Conservation (phyloP, 805 yeast genomes). For the Pichia nanzhaoensis region DNA sequence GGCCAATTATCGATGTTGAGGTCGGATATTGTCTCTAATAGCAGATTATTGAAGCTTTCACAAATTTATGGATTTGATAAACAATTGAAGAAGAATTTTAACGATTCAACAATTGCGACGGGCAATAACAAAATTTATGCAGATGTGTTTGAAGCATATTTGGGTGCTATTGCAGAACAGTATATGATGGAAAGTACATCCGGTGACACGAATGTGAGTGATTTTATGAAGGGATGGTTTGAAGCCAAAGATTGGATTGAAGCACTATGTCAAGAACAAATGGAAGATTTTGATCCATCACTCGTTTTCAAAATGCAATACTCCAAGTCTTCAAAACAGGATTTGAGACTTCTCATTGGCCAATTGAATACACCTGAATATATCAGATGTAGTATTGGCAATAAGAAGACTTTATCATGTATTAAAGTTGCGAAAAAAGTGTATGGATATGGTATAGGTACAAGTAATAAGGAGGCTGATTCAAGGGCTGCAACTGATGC, state of each 20-base stretch:
- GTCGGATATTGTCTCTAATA: slow-evolving; percentile 65
- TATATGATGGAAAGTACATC: slow-evolving; percentile 35
- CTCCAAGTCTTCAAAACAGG: slow-evolving; percentile 39
- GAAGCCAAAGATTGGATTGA: slow-evolving; percentile 52
- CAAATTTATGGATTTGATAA: slow-evolving; percentile 59
- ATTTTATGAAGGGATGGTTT: slow-evolving; percentile 34
- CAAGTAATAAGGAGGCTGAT: slow-evolving; percentile 70
- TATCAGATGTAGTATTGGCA: slow-evolving; percentile 30
- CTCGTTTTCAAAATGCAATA: slow-evolving; percentile 13
- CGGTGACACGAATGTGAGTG: slow-evolving; percentile 40
- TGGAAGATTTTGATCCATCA: slow-evolving; percentile 13
- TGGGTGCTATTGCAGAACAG: slow-evolving; percentile 66
- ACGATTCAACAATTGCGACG: slow-evolving; percentile 37
- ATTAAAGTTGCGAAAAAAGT: slow-evolving; percentile 58
- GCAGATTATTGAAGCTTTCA: slow-evolving; percentile 64
- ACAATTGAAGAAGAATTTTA: slow-evolving; percentile 37
- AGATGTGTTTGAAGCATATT: slow-evolving; percentile 89
- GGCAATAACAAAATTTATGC: slow-evolving; percentile 72
- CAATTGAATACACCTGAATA: slow-evolving; percentile 51
- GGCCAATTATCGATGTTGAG: slow-evolving; percentile 74
- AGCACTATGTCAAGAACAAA: slow-evolving; percentile 36
- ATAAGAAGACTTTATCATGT: slow-evolving; percentile 33
- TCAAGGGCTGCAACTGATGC: slow-evolving; percentile 78
- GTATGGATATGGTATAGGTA: slow-evolving; percentile 66
- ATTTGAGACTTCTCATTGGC: slow-evolving; percentile 44